Percentiles rank a stretch among this genome's conserved stretches.
phyloP scores from a whole-genome alignment of 169 alveolate genomes.

The Neospora caninum region DNA sequence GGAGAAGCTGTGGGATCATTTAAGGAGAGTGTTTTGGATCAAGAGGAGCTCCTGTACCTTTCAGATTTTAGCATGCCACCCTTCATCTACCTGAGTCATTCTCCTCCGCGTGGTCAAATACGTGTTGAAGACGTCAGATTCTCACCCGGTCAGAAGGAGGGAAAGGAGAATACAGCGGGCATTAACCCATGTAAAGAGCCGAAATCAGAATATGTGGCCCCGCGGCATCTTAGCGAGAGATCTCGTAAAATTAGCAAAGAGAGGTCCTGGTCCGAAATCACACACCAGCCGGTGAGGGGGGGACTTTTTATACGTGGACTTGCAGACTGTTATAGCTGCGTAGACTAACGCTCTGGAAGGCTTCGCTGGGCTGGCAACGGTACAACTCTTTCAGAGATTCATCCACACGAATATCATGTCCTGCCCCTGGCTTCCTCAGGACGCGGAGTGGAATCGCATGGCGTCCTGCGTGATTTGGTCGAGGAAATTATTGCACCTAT shows the following conservation, averaged over 20 bases:
- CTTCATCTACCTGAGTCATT: background rate
- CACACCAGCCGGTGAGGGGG: too few relatives aligned
- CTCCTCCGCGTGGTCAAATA: background rate
- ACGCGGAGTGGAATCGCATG: background rate
- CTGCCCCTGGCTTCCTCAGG: background rate
- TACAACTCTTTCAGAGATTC: too few relatives aligned
- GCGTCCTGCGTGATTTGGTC: background rate
- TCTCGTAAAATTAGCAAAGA: too few relatives aligned
- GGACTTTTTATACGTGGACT: too few relatives aligned
- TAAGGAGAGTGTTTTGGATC: constrained; percentile 7
- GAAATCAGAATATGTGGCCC: too few relatives aligned
- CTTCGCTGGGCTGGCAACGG: too few relatives aligned
- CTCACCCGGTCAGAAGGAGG: background rate
- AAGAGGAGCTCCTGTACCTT: background rate
- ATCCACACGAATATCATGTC: background rate
- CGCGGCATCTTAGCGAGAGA: too few relatives aligned
- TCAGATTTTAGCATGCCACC: constrained; percentile 7
- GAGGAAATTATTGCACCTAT: background rate
- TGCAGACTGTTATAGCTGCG: too few relatives aligned
- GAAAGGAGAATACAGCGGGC: background rate
- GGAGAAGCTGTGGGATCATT: background rate
- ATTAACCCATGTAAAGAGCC: too few relatives aligned
- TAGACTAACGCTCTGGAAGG: too few relatives aligned
- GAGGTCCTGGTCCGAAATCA: too few relatives aligned
- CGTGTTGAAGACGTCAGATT: background rate